Base-by-base conservation (phyloP, 2,329 filamentous ascomycete species). In the Capronia coronata region DNA sequence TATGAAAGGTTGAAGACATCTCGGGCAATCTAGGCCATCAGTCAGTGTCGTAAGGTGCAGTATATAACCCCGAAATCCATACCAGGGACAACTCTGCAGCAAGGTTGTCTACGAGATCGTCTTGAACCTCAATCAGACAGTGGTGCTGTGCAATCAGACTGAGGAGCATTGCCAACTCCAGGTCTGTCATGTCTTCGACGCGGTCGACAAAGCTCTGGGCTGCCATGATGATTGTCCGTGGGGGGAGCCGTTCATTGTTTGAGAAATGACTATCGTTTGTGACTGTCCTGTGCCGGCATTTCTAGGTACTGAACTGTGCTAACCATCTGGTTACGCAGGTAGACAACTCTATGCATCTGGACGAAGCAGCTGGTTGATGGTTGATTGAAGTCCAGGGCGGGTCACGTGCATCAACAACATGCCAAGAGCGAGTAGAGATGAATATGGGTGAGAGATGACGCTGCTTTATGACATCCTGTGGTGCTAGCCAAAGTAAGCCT, bases 81-180 rank as follows among this genome's bases (percentile, higher is more conserved):
- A 87, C 85, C 63, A 93, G 71, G 55, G 79, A 77, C 18, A 95
- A 72, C 67, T 94, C 88, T 45, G 80, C 75, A 37, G 83, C 75
- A n/a, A 94, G 73, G 57, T 82, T 77, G 65, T 85, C 75, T 49
- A 91, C 69, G 45, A 73, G 70, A 29, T 78, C 71, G 3, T 71
- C 65, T 2, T 82, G 78, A 13, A 87, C 86, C 67, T 88, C 84
- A 63, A 97, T 81, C 60, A 97, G 82, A 70, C 88, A 95, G 67
- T 97, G 90, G 67, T 95, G 86, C 58, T 83, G 78, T 52, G 83
- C 82, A 55, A 89, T 76, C 44, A 97, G 78, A 64, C 85, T 90
- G 43, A 96, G 78, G 34, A 97, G 76, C 11, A 86, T 72, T 19
- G 91, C 93, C 52, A 97, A 79, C 69, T 96, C 90, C 34, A 96